Percentiles rank a stretch among this genome's conserved stretches.
Evolutionary conservation across 2,329 filamentous ascomycete genomes (phyloP).

Genomic region (Fusarium sp.): DNA sequence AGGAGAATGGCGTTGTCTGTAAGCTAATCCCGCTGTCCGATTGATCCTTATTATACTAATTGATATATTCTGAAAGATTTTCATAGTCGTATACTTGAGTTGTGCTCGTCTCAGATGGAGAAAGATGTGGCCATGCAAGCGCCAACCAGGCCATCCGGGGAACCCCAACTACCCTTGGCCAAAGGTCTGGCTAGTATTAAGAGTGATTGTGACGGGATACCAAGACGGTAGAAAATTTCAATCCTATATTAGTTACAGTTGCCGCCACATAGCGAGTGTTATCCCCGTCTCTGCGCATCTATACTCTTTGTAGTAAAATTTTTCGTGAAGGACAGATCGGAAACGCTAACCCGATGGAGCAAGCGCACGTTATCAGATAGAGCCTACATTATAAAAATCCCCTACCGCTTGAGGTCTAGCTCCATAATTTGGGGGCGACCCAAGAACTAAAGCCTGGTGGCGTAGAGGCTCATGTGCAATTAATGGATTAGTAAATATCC

Average conservation of each 20-base stretch:
- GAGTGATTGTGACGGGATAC: fast-evolving
- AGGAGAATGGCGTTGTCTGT: background rate
- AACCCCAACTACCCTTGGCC: fast-evolving
- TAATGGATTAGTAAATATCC: background rate
- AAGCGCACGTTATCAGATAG: too few species aligned
- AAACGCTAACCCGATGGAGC: background rate
- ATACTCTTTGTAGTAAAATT: too few species aligned
- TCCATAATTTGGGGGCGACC: fast-evolving
- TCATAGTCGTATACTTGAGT: background rate
- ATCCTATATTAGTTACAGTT: background rate
- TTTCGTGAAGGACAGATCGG: background rate
- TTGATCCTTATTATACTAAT: background rate
- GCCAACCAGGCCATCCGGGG: fast-evolving
- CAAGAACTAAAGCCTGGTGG: background rate
- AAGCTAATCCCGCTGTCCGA: background rate
- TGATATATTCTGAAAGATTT: background rate
- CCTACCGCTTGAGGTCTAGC: fast-evolving
- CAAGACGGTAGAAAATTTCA: fast-evolving
- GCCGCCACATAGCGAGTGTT: fast-evolving
- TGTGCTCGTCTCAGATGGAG: background rate
- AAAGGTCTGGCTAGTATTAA: too few species aligned
- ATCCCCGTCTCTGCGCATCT: background rate
- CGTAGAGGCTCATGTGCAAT: too few species aligned
- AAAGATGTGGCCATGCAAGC: fast-evolving
- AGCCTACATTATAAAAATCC: too few species aligned